Base-by-base conservation (phyloP, 2,329 filamentous ascomycete species). In the Venturia nashicola region DNA sequence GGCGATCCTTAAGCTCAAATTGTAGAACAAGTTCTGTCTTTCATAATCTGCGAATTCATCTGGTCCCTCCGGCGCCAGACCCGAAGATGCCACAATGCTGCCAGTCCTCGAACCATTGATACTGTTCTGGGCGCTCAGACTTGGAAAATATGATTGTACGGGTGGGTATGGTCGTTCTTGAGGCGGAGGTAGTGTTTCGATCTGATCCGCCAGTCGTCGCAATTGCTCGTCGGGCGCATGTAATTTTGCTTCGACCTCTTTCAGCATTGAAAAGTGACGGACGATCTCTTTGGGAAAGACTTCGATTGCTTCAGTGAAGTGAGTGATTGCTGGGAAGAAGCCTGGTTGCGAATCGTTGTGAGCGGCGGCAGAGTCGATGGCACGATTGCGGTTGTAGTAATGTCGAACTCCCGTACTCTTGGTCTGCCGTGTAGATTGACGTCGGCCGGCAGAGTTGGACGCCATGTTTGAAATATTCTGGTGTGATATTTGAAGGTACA, bases 221-320 rank as follows among this genome's bases (percentile, higher is more conserved):
- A 99, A 82, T 71, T 87, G 83, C 70, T 94, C 88, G 74, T 96
- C 91, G 7, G 94, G 89, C 34, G 86, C 86, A 76, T 92, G 94
- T 68, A 96, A 89, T 78, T 99, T 99, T 67, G 93, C 93, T 78
- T 99, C 94, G 59, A 97, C 94, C 77, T 99, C 94, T 75, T 97
- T 97, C 69, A 99, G 82, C 64, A 97, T 83, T 42, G 93, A 97
- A 70, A 96, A 96, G 75, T 99, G 93, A 72, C 91, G 87, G 69
- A 96, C 91, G 61, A 97, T 90, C 77, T 99, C 94, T 74, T 92
- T 92, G 5, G 94, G 94, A 34, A 99, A 84, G 46, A 93, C 92
- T 61, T 91, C 87, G 72, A 97, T 91, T 67, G 91, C 87, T 75
- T 97, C 92, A 67, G 93, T 90, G 74, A 99, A 97, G 73, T 86